phyloP scores from a whole-genome alignment of 176 grass and related monocot genomes.

The Oryza meridionalis region DNA sequence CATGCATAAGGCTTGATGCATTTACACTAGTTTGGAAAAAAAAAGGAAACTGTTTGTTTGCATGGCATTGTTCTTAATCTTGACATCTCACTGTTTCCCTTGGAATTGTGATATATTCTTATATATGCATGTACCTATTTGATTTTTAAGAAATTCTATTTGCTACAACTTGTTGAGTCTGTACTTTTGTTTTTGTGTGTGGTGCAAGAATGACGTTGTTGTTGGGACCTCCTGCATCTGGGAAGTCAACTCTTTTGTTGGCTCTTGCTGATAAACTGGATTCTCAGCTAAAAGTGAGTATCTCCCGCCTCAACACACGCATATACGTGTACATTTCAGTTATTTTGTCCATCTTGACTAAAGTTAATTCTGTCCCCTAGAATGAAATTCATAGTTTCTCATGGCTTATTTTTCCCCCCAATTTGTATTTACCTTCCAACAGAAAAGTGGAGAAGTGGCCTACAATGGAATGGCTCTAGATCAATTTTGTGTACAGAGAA shows the following conservation, averaged over 20 bases:
- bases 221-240: conserved; percentile 74
- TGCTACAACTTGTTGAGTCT: background rate
- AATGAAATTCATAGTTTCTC: background rate
- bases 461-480: conserved; percentile 59
- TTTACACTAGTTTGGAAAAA: background rate
- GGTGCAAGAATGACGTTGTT: conserved; percentile 73
- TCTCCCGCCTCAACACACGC: background rate
- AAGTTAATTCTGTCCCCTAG: background rate
- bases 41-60: background rate
- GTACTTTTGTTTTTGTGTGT: background rate
- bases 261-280: conserved; percentile 75
- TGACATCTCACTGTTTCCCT: background rate
- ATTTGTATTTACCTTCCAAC: background rate
- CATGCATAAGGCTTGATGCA: background rate
- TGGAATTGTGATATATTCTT: background rate
- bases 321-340: background rate
- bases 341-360: background rate
- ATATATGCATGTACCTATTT: background rate
- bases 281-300: conserved; percentile 60
- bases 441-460: conserved; percentile 64
- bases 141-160: background rate
- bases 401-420: background rate
- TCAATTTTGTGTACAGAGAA: conserved; percentile 74
- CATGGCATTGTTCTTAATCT: background rate
- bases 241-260: conserved; percentile 66